A percentile compares a stretch with the other conserved stretches of the same genome.
phyloP scores from a whole-genome alignment of 179 eudicot species.

The Heliamphora pulchella region DNA sequence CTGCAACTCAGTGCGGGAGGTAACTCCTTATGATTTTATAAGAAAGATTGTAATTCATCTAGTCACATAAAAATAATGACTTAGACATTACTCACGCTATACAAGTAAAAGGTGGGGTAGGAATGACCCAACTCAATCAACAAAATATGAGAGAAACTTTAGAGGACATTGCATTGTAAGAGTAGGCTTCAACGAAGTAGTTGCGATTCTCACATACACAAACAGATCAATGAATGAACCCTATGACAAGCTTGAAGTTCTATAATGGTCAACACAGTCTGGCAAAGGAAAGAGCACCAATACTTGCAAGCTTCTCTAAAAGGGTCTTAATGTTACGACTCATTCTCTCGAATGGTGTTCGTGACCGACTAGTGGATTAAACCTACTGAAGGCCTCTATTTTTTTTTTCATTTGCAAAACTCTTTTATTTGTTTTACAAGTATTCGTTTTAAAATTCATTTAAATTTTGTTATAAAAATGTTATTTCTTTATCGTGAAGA shows the following conservation, averaged over 20 bases:
- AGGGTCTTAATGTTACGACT: neutral
- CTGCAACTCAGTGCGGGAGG: neutral
- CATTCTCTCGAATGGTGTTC: no score
- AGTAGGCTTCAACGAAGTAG: neutral
- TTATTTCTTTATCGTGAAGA: no score
- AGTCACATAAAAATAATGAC: no score
- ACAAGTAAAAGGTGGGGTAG: neutral
- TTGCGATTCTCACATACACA: neutral
- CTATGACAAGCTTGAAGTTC: neutral
- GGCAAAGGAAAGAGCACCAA: neutral
- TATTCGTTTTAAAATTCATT: no score
- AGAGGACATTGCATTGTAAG: neutral
- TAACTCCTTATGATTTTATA: neutral
- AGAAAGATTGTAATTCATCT: neutral
- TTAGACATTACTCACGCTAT: neutral
- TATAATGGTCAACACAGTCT: neutral
- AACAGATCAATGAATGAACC: neutral
- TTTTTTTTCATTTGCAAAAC: no score
- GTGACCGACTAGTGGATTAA: no score
- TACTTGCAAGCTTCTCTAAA: neutral
- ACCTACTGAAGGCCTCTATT: no score
- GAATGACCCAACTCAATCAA: neutral
- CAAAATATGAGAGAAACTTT: neutral
- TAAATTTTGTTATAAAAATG: no score
- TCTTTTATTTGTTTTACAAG: no score